phyloP scores from a whole-genome alignment of 768 basidiomycete genomes.

The Boletus rubescentipes region DNA sequence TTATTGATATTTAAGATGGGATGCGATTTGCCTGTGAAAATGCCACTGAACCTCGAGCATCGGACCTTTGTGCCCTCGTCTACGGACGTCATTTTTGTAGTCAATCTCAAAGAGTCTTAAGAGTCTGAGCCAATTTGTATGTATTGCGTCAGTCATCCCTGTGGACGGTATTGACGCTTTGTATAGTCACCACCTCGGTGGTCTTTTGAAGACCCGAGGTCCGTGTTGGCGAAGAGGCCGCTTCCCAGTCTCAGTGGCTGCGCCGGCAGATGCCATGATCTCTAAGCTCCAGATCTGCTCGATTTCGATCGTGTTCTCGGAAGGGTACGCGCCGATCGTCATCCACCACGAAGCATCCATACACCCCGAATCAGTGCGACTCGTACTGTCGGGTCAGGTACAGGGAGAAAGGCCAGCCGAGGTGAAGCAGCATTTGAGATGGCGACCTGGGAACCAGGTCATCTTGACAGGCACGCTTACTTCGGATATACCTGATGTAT shows the following conservation, averaged over 20 bases:
- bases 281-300: slow-evolving; percentile 60
- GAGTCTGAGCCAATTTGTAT: slow-evolving; percentile 65
- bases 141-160: slow-evolving; percentile 22
- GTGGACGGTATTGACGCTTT: slow-evolving; percentile 4
- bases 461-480: slow-evolving; percentile 62
- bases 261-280: slow-evolving; percentile 49
- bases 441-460: slow-evolving; percentile 51
- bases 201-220: slow-evolving; percentile 73
- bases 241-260: slow-evolving; percentile 75
- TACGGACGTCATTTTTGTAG: slow-evolving; percentile 52
- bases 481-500: slow-evolving; percentile 45
- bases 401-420: slow-evolving; percentile 33
- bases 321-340: slow-evolving; percentile 46
- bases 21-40: not conserved
- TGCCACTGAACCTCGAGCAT: not conserved
- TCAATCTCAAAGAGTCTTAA: slow-evolving; percentile 62
- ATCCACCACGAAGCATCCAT: slow-evolving; percentile 43
- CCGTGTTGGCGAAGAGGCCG: slow-evolving; percentile 55
- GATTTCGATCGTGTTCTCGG: slow-evolving; percentile 59
- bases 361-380: slow-evolving; percentile 14
- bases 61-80: slow-evolving; percentile 72
- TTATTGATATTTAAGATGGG: slow-evolving; percentile 67
- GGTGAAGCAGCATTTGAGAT: slow-evolving; percentile 49
- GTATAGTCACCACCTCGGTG: slow-evolving; percentile 58
- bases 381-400: slow-evolving; percentile 47